Evolutionary conservation across 2,329 filamentous ascomycete genomes (phyloP), one percentile per base, ranked within the genome.

Genomic region (Plenodomus biglobosus): DNA sequence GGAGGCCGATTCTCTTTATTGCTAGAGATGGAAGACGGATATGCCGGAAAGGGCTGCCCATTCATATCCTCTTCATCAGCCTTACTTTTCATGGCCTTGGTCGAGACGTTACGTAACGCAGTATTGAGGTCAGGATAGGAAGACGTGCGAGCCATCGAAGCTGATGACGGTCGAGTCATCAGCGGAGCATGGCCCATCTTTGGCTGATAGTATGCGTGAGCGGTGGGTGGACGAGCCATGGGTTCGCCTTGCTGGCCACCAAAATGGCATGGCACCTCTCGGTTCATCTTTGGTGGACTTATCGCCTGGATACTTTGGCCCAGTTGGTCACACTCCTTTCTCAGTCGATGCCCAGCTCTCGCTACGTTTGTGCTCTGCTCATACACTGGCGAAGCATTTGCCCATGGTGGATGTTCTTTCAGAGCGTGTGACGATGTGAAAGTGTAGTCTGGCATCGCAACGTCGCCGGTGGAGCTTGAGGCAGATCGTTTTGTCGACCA

Each of bases 201-300:
- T 3, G 58, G 52, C 1, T 55, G 55, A 40, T 38, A 46, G 46
- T 48, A 55, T 46, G 39, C 38, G 20, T 54, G 48, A 24, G 32
- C 32, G 19, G 37, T 52, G 24, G 44, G 39, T 30, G 34, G 53
- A 11, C 38, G 50, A 24, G 20, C 24, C 21, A 30, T 36, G n/a
- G 44, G 44, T 10, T 40, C 43, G 19, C 46, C 34, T 21, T 35
- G 44, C 10, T 50, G 50, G 13, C 16, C 20, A 18, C 19, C 22
- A 2, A 44, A 39, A 8, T 41, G 44, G 6, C 39, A 38, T 8
- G 37, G 20, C 30, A 43, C 18, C 24, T 51, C 41, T 22, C 82
- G 90, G 42, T 90, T 88, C 1, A 94, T 95, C 45, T 61, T 64
- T 3, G 61, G 54, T 16, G 61, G 62, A 39, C 61, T 66, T 18